Percentiles rank a stretch among this genome's conserved stretches.
phyloP scores from a whole-genome alignment of 176 grass and related monocot species.

The Rhynchospora breviuscula region DNA sequence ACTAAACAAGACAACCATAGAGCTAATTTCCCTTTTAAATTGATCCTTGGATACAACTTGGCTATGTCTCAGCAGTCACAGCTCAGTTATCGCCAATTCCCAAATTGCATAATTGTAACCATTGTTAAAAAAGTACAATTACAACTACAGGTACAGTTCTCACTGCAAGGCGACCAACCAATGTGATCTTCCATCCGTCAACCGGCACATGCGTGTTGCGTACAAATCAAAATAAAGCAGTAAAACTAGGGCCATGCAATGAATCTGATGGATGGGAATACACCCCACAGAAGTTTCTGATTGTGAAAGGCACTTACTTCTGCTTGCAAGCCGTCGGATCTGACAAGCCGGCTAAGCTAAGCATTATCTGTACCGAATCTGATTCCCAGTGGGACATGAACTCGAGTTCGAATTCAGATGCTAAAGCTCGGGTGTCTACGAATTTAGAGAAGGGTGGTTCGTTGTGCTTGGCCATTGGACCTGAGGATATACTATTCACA shows the following conservation, averaged over 20 bases:
- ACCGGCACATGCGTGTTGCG: constrained; percentile 25
- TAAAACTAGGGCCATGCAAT: constrained; percentile 24
- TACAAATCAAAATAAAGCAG: background rate
- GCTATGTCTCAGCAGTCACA: background rate
- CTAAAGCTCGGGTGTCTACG: background rate
- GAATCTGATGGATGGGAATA: constrained; percentile 24
- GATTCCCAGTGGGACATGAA: constrained; percentile 36
- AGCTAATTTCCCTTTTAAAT: background rate
- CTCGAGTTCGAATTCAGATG: background rate
- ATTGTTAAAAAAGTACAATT: background rate
- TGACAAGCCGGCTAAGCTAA: constrained; percentile 18
- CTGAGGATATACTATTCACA: constrained; percentile 23
- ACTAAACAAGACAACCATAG: too few species aligned
- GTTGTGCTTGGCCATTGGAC: constrained; percentile 32
- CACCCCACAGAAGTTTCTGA: constrained; percentile 34
- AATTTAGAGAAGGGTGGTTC: background rate
- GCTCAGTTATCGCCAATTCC: background rate
- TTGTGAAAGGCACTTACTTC: constrained; percentile 34
- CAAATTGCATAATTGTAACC: background rate
- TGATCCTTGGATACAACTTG: background rate
- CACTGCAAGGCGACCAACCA: background rate
- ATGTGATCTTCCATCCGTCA: constrained; percentile 31
- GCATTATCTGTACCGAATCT: constrained; percentile 9
- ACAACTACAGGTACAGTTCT: constrained; percentile 14
- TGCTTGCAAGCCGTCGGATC: constrained; percentile 16